Evolutionary conservation across 2,329 filamentous ascomycete genomes (phyloP), one percentile per base, ranked within the genome.

Genomic region (Penicillium sp.): DNA sequence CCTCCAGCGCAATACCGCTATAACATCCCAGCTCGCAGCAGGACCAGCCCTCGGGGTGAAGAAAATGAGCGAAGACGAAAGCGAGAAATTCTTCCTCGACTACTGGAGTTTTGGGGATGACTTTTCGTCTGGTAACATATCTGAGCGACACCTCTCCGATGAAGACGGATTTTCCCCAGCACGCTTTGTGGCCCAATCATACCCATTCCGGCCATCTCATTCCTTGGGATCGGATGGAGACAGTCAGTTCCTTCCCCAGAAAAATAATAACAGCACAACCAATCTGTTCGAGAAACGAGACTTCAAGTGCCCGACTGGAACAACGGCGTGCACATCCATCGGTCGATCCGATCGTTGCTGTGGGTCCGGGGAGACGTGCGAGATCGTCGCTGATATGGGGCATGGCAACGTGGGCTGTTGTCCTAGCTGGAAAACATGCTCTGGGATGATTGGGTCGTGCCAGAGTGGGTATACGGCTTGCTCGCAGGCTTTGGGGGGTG

Each of bases 361-460:
- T 65, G 73, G 76, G 4, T 74, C 73, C 2, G 78, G 77, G 2
- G 79, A 82, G 60, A 81, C 77, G 0, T 88, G 86, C 66, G 77
- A 85, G 23, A 71, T 78, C 4, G 78, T 85, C 5, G 61, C 76
- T 35, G 81, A 85, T 61, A 81, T 78, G 2, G 82, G 82, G 0
- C 69, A 78, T 42, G 83, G 83, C 8, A 79, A 82, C 48, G 82
- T 87, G 2, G 86, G 85, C 17, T 88, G 86, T 64, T 88, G 86
- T 75, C 79, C 81, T 1, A 66, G 71, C 27, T 84, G 84, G 1
- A 70, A 79, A 57, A 77, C 65, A 10, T 88, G 86, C 65, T 77
- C 78, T 2, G 79, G 80, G 12, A 64, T 72, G 1, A 77, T 87
- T n/a, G 77, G 77, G 2, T 70, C 65, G 4, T 88, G 85, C 61